Conservation (phyloP, 2,329 filamentous ascomycete species). For the Juglanconis sp. region DNA sequence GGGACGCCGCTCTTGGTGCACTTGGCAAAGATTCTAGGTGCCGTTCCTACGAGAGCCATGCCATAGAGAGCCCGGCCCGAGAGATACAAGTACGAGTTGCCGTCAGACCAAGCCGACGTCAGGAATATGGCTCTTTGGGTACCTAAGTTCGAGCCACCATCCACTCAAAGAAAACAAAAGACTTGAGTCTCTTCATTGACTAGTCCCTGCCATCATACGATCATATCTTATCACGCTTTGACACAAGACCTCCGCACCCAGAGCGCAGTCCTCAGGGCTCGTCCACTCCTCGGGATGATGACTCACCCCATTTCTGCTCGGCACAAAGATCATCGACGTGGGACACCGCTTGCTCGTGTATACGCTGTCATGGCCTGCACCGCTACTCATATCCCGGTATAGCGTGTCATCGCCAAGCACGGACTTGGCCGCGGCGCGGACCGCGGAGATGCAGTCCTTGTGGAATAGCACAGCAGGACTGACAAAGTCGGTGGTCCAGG, state of each 20-base stretch:
- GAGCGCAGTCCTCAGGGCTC: conserved; percentile 55
- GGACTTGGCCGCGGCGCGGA: conserved; percentile 55
- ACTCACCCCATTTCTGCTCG: conserved; percentile 59
- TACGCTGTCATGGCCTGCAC: conserved; percentile 49
- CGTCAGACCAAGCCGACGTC: conserved; percentile 34
- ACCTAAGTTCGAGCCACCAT: too few relatives aligned
- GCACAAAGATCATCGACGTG: conserved; percentile 66
- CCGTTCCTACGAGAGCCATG: conserved; percentile 44
- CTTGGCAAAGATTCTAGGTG: conserved; percentile 42
- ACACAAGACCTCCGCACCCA: conserved; percentile 49
- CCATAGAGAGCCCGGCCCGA: conserved; percentile 39
- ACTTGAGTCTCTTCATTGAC: neutral
- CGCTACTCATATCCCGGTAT: conserved; percentile 36
- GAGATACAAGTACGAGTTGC: conserved; percentile 32
- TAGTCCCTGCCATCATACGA: conserved; percentile 3
- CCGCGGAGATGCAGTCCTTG: conserved; percentile 62
- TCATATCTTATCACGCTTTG: conserved; percentile 40
- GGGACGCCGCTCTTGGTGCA: conserved; percentile 46
- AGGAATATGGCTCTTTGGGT: conserved; percentile 34
- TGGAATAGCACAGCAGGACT: conserved; percentile 64
- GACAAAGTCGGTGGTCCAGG: conserved; percentile 60
- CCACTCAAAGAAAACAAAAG: neutral
- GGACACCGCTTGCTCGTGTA: conserved; percentile 57
- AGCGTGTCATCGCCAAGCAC: conserved; percentile 50
- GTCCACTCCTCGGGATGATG: conserved; percentile 64